phyloP scores from a whole-genome alignment of 2,329 filamentous ascomycete species.

The Paraconiothyrium brasiliense region DNA sequence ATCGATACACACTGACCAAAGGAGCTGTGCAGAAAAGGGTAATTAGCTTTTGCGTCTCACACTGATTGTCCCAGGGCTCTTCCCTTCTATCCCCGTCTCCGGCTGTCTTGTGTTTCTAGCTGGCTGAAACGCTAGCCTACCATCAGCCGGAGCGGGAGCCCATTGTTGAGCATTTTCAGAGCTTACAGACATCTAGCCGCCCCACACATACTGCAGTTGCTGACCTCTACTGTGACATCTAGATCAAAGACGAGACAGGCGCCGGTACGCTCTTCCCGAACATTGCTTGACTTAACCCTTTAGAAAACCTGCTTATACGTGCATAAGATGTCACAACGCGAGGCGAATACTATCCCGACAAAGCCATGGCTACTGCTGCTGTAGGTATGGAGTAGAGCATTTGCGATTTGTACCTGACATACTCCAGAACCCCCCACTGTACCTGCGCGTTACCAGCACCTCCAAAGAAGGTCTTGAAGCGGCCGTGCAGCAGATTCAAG shows the following conservation, averaged over 20 bases:
- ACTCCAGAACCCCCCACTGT: slow-evolving; percentile 84
- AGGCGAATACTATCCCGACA: slow-evolving; percentile 96
- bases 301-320: slow-evolving; percentile 69
- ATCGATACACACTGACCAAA: slow-evolving; percentile 96
- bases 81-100: slow-evolving; percentile 35
- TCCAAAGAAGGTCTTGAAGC: slow-evolving; percentile 90
- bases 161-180: slow-evolving; percentile 49
- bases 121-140: slow-evolving; percentile 65
- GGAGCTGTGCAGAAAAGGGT: slow-evolving; percentile 99
- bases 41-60: slow-evolving; percentile 80
- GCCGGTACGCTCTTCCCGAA: slow-evolving; percentile 91
- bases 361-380: slow-evolving; percentile 92
- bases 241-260: slow-evolving; percentile 99
- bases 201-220: slow-evolving; percentile 79
- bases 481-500: slow-evolving; percentile 87
- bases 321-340: slow-evolving; percentile 96
- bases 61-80: slow-evolving; percentile 69
- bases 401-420: slow-evolving; percentile 1
- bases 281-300: slow-evolving; percentile 68
- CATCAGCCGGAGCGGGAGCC: slow-evolving; percentile 29
- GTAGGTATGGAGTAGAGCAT: slow-evolving; percentile 63
- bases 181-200: slow-evolving; percentile 59
- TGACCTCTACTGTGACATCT: slow-evolving; percentile 88
- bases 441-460: slow-evolving; percentile 94
- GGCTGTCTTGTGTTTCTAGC: slow-evolving; percentile 40